Conservation (phyloP, 805 yeast genomes). For the Saccharomycopsis amapae region DNA sequence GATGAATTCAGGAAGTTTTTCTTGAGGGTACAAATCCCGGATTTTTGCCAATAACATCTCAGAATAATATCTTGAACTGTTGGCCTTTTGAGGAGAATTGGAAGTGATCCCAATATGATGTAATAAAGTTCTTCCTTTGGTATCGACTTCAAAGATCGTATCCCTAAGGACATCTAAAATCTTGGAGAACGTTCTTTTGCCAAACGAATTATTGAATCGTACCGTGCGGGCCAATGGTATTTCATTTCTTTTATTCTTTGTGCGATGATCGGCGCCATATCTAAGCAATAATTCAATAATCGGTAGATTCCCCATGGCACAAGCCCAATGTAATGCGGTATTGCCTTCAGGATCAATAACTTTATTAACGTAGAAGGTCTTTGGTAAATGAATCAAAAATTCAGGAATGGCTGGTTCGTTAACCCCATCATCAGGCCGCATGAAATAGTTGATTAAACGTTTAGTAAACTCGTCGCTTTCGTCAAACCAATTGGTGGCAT, state of each 20-base stretch:
- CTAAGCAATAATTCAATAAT: conserved; percentile 69
- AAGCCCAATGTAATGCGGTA: conserved; percentile 95
- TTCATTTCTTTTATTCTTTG: conserved; percentile 64
- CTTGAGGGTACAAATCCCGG: conserved; percentile 54
- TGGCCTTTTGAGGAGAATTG: conserved; percentile 56
- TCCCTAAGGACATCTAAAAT: conserved; percentile 70
- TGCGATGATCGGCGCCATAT: conserved; percentile 64
- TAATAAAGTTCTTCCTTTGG: conserved; percentile 64
- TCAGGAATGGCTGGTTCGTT: conserved; percentile 27
- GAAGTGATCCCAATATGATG: conserved; percentile 79
- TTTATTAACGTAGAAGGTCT: conserved; percentile 55
- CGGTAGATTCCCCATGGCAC: conserved; percentile 82
- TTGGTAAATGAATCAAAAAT: conserved; percentile 48
- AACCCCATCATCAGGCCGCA: conserved; percentile 47
- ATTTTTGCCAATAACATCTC: conserved; percentile 70
- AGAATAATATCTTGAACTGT: conserved; percentile 78
- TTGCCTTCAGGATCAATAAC: conserved; percentile 93
- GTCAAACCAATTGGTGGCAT: conserved; percentile 25
- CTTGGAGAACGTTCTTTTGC: conserved; percentile 70
- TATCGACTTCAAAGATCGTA: conserved; percentile 73
- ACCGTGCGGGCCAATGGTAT: conserved; percentile 84
- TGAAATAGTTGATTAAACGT: conserved; percentile 44
- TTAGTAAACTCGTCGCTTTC: conserved; percentile 37
- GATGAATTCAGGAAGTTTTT: conserved; percentile 35
- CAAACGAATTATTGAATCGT: conserved; percentile 80